phyloP scores from a whole-genome alignment of 805 yeast genomes.

The Blastobotrys terrestris region DNA sequence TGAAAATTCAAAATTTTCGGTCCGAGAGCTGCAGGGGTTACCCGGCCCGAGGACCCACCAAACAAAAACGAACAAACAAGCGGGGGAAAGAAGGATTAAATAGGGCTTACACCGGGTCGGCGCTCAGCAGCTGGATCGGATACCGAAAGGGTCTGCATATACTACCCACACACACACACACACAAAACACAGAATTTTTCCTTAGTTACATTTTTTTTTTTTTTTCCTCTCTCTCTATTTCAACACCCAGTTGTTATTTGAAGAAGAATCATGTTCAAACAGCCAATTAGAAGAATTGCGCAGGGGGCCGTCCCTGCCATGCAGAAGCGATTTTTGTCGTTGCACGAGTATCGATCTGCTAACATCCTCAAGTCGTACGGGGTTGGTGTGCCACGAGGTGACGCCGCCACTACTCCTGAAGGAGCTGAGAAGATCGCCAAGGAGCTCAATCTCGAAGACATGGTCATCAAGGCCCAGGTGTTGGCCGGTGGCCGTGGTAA shows the following conservation, averaged over 20 bases:
- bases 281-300: background rate
- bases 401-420: slow-evolving; percentile 82
- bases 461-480: slow-evolving; percentile 97
- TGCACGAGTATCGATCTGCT: slow-evolving; percentile 96
- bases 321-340: slow-evolving; percentile 66
- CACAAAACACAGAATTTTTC: background rate
- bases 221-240: background rate
- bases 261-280: background rate
- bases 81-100: background rate
- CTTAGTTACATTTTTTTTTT: background rate
- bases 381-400: slow-evolving; percentile 86
- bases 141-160: background rate
- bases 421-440: slow-evolving; percentile 83
- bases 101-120: background rate
- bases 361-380: slow-evolving; percentile 76
- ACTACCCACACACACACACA: background rate
- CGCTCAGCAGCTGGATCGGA: background rate
- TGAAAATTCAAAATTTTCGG: background rate
- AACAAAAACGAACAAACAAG: background rate
- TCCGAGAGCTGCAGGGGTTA: background rate
- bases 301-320: background rate
- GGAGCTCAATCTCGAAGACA: slow-evolving; percentile 60
- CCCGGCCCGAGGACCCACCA: background rate
- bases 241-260: background rate
- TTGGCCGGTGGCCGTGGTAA: slow-evolving; percentile 99